Percentiles rank a stretch among this genome's conserved stretches.
Conservation (phyloP, 2,329 filamentous ascomycete genomes). For the Penicillium brasilianum region DNA sequence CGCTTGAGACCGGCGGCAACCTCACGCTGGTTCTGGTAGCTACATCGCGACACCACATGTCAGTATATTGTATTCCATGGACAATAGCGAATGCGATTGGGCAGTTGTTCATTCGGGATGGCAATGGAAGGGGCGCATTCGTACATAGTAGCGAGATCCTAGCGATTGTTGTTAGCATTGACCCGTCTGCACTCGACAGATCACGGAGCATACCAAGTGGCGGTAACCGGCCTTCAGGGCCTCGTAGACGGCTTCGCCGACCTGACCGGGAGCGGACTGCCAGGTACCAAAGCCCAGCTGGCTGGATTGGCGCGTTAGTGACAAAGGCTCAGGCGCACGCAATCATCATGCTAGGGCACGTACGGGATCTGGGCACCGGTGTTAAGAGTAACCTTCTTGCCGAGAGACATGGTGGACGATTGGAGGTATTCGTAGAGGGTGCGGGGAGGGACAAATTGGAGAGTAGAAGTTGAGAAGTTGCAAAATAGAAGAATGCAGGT, state of each 20-base stretch:
- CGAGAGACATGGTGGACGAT: conserved; percentile 44
- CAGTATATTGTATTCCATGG: background rate
- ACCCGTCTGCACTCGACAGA: background rate
- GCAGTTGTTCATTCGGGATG: too few relatives aligned
- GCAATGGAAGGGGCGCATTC: conserved; percentile 9
- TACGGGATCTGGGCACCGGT: conserved; percentile 47
- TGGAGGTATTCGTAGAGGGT: background rate
- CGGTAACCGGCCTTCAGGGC: conserved; percentile 49
- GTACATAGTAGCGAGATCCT: conserved; percentile 49
- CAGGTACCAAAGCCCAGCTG: conserved; percentile 49
- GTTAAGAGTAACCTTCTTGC: conserved; percentile 47
- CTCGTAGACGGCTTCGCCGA: conserved; percentile 47
- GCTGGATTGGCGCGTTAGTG: conserved; percentile 26
- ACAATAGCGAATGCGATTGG: background rate
- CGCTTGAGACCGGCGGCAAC: conserved; percentile 42
- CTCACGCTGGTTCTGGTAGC: conserved; percentile 48
- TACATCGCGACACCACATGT: conserved; percentile 12
- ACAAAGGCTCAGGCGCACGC: conserved; percentile 17
- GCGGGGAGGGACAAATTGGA: conserved; percentile 2
- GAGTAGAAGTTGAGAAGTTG: conserved; percentile 14
- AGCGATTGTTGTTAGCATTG: conserved; percentile 26
- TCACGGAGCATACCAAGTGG: conserved; percentile 39
- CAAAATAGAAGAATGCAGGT: conserved; percentile 3
- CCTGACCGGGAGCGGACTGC: conserved; percentile 47
- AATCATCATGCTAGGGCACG: conserved; percentile 18